These are phyloP conservation scores for Talaromyces sp. DNA, from an alignment of 2,329 filamentous ascomycete genomes.

Conservation along the genomic window DNA sequence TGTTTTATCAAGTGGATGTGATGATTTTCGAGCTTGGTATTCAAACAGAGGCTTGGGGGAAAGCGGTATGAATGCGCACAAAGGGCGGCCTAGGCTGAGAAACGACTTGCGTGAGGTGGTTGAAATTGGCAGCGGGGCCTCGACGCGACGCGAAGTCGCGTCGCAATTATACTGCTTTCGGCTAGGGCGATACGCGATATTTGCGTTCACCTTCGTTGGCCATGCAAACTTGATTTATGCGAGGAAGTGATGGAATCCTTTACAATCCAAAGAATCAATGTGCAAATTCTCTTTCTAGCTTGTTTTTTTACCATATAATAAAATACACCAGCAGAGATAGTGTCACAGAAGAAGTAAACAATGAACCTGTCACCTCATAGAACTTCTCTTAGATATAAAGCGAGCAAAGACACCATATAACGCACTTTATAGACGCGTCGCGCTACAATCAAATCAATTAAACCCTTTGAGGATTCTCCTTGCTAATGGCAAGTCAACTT, in stretches of 20 bases:
- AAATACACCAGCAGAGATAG: background rate
- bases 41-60: background rate
- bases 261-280: background rate
- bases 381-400: background rate
- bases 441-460: background rate
- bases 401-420: background rate
- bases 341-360: background rate
- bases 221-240: background rate
- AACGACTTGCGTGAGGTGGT: background rate
- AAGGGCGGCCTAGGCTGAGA: background rate
- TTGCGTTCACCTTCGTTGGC: background rate
- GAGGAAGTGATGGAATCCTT: background rate
- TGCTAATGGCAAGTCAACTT: background rate
- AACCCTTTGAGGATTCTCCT: background rate
- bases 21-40: background rate
- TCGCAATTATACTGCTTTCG: background rate
- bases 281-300: background rate
- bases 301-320: background rate
- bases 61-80: background rate
- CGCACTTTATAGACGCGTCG: background rate
- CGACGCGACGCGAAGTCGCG: background rate
- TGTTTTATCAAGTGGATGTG: background rate
- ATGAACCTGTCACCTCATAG: background rate
- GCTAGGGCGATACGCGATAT: background rate
- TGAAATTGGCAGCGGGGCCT: background rate